Percentiles rank a stretch among this genome's conserved stretches.
Conservation (phyloP, 176 grass and related monocot species). For the Tillandsia leiboldiana region DNA sequence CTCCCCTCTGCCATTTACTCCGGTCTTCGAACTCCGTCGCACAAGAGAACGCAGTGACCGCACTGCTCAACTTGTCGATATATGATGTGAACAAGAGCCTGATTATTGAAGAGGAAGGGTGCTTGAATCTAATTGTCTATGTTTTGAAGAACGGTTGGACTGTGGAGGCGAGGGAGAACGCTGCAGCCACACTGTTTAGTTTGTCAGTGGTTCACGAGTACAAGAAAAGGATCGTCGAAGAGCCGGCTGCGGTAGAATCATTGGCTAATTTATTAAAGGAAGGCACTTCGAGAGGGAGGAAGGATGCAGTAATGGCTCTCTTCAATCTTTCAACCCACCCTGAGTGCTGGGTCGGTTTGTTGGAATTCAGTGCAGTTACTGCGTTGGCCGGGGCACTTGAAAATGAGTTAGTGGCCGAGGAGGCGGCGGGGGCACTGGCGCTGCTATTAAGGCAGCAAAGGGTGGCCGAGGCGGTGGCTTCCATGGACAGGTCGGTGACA, state of each 20-base stretch:
- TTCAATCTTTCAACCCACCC: slow-evolving; percentile 95
- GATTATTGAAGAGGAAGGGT: slow-evolving; percentile 74
- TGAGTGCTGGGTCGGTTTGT: slow-evolving; percentile 63
- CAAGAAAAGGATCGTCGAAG: slow-evolving; percentile 79
- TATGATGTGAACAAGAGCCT: slow-evolving; percentile 68
- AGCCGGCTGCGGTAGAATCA: slow-evolving; percentile 62
- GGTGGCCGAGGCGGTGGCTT: slow-evolving; percentile 52
- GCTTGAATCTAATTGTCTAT: slow-evolving; percentile 54
- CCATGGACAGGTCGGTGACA: slow-evolving; percentile 43
- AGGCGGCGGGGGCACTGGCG: slow-evolving; percentile 85
- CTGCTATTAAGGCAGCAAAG: slow-evolving; percentile 62
- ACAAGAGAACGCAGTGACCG: slow-evolving; percentile 90
- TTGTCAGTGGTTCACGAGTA: slow-evolving; percentile 87
- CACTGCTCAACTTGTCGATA: slow-evolving; percentile 81
- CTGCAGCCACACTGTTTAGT: slow-evolving; percentile 89
- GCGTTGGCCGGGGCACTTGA: slow-evolving; percentile 52
- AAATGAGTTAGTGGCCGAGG: slow-evolving; percentile 73
- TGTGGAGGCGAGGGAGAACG: slow-evolving; percentile 81
- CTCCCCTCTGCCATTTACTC: slow-evolving; percentile 54
- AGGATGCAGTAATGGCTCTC: slow-evolving; percentile 94
- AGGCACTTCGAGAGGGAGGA: slow-evolving; percentile 72
- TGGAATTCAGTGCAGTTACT: slow-evolving; percentile 51
- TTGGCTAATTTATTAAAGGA: slow-evolving; percentile 62
- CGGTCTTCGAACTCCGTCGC: slow-evolving; percentile 46
- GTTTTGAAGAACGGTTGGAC: slow-evolving; percentile 80